Conservation (phyloP, 1,284 basidiomycete species). For the Sanghuangporus sanghuang region DNA sequence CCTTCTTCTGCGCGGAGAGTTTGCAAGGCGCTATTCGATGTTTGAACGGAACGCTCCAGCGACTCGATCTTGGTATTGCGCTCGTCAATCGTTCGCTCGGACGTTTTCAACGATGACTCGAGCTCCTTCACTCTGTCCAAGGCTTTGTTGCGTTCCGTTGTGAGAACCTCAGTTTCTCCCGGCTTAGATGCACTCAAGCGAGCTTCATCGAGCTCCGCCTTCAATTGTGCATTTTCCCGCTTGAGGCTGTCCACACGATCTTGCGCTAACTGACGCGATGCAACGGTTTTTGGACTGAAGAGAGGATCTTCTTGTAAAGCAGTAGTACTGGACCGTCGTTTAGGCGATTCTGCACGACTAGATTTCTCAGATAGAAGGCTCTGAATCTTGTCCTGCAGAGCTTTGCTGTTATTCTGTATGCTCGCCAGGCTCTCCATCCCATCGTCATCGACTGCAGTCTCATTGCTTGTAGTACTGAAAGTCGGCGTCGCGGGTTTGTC, state of each 20-base stretch:
- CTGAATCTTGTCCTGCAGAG: conserved; percentile 16
- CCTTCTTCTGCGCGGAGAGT: conserved; percentile 41
- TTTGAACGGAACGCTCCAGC: conserved; percentile 43
- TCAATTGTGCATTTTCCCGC: conserved; percentile 24
- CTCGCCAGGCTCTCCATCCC: conserved; percentile 10
- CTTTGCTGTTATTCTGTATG: conserved; percentile 13
- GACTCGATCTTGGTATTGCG: conserved; percentile 47
- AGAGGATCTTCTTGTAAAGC: conserved; percentile 51
- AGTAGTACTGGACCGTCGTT: conserved; percentile 25
- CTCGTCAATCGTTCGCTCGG: conserved; percentile 44
- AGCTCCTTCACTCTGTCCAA: conserved; percentile 37
- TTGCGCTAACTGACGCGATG: conserved; percentile 16
- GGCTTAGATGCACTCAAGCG: conserved; percentile 29
- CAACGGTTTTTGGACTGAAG: conserved; percentile 30
- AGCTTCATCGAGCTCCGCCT: conserved; percentile 14
- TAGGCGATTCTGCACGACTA: conserved; percentile 30
- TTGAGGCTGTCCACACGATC: conserved; percentile 17
- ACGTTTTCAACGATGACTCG: conserved; percentile 42
- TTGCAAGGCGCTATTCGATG: conserved; percentile 40
- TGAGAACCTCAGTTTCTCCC: conserved; percentile 31
- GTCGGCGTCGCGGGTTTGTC: conserved; percentile 15
- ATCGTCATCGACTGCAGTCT: conserved; percentile 19
- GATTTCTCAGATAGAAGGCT: conserved; percentile 4
- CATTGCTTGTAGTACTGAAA: conserved; percentile 18
- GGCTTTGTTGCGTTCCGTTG: conserved; percentile 45